These are phyloP conservation scores for Colletotrichum sansevieriae DNA, from an alignment of 2,329 filamentous ascomycete species.

Conservation along the genomic window DNA sequence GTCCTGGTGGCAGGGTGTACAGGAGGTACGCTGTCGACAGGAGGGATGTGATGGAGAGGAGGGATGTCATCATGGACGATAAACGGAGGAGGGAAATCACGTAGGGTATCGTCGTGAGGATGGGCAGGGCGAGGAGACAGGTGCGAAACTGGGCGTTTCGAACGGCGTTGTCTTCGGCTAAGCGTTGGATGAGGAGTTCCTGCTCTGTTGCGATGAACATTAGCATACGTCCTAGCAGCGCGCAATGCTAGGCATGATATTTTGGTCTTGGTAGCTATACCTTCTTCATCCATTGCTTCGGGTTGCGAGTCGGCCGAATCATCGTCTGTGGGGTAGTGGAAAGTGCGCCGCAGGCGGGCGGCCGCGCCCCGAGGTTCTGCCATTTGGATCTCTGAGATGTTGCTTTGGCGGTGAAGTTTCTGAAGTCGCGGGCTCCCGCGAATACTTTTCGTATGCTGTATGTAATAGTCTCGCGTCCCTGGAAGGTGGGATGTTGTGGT, in stretches of 20 bases:
- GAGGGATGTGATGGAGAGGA: conserved; percentile 65
- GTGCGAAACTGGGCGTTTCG: conserved; percentile 70
- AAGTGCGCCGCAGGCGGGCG: conserved; percentile 80
- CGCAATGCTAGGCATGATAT: conserved; percentile 23
- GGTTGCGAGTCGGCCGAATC: conserved; percentile 65
- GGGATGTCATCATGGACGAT: conserved; percentile 34
- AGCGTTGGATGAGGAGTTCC: conserved; percentile 70
- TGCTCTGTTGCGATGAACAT: conserved; percentile 63
- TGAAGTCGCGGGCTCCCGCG: neutral
- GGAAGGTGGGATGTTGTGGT: neutral
- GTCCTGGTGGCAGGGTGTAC: conserved; percentile 64
- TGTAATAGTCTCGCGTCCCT: neutral
- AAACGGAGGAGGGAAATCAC: conserved; percentile 58
- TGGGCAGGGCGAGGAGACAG: conserved; percentile 71
- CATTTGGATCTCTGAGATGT: conserved; percentile 17
- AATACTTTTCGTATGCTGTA: neutral
- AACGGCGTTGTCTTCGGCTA: conserved; percentile 67
- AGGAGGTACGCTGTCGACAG: conserved; percentile 73
- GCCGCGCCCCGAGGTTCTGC: conserved; percentile 48
- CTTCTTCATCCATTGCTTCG: conserved; percentile 81
- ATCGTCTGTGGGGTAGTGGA: conserved; percentile 78
- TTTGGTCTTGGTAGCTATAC: conserved; percentile 53
- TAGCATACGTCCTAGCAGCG: conserved; percentile 12
- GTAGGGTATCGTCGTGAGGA: conserved; percentile 68
- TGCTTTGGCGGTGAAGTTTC: neutral